phyloP scores from a whole-genome alignment of 306 rosid genomes.

The Vigna mungo region DNA sequence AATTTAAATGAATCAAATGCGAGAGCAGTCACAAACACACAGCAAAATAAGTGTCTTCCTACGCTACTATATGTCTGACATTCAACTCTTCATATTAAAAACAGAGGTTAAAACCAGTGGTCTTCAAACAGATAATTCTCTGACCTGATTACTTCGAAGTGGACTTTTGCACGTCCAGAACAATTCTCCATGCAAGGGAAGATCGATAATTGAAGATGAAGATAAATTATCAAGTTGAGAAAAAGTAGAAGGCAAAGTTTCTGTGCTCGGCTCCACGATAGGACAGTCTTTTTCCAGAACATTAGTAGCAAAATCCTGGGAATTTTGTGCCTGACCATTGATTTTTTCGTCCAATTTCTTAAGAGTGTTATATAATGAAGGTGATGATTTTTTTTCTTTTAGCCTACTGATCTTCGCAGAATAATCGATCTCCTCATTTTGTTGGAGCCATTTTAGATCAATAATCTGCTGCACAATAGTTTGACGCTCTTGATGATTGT shows the following conservation, averaged over 20 bases:
- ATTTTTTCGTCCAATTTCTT: slow-evolving; percentile 49
- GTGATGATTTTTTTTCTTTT: slow-evolving; percentile 46
- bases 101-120: slow-evolving; percentile 1
- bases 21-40: slow-evolving; percentile 10
- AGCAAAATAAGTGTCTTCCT: slow-evolving; percentile 22
- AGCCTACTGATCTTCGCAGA: slow-evolving; percentile 47
- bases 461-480: slow-evolving; percentile 75
- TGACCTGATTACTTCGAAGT: slow-evolving; percentile 74
- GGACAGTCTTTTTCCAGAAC: slow-evolving; percentile 46
- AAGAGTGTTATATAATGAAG: slow-evolving; percentile 46
- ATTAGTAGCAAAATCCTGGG: slow-evolving; percentile 42
- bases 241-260: slow-evolving; percentile 55
- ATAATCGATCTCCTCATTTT: slow-evolving; percentile 45
- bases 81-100: slow-evolving; percentile 1
- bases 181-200: slow-evolving; percentile 68
- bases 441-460: slow-evolving; percentile 71
- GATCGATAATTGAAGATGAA: slow-evolving; percentile 57
- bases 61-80: slow-evolving; percentile 12
- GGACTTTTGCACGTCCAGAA: slow-evolving; percentile 74
- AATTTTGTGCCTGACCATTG: slow-evolving; percentile 50
- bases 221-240: slow-evolving; percentile 63
- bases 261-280: slow-evolving; percentile 51
- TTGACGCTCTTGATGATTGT: slow-evolving; percentile 53
- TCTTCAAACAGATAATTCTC: slow-evolving; percentile 41
- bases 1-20: slow-evolving; percentile 30